Conservation (phyloP, 306 rosid genomes). For the Canavalia ensiformis region DNA sequence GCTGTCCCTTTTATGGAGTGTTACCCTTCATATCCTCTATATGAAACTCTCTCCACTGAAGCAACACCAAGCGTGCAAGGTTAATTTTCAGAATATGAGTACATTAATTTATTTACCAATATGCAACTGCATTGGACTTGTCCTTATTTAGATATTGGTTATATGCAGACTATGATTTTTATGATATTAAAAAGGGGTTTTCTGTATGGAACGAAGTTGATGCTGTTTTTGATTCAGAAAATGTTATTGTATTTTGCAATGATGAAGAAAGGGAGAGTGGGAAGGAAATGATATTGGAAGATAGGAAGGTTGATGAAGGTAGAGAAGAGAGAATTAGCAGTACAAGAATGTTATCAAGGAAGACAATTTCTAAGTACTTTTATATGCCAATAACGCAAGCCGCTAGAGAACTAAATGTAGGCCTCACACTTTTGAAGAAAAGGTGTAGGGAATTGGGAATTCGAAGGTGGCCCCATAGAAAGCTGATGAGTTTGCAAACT, state of each 20-base stretch:
- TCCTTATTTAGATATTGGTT: background rate
- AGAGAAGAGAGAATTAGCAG: slow-evolving; percentile 41
- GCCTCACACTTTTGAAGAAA: slow-evolving; percentile 81
- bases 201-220: slow-evolving; percentile 49
- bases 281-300: slow-evolving; percentile 27
- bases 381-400: slow-evolving; percentile 91
- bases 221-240: slow-evolving; percentile 45
- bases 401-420: slow-evolving; percentile 79
- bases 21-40: slow-evolving; percentile 45
- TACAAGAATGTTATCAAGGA: slow-evolving; percentile 58
- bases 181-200: slow-evolving; percentile 38
- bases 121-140: background rate
- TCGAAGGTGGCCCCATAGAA: slow-evolving; percentile 91
- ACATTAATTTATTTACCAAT: too few relatives aligned
- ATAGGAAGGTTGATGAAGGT: slow-evolving; percentile 9
- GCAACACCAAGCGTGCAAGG: slow-evolving; percentile 53
- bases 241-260: background rate
- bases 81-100: background rate
- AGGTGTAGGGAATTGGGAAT: slow-evolving; percentile 89
- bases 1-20: slow-evolving; percentile 47
- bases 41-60: slow-evolving; percentile 47
- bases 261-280: slow-evolving; percentile 24
- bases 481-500: slow-evolving; percentile 83
- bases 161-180: slow-evolving; percentile 53
- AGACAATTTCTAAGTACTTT: slow-evolving; percentile 64